Percentiles rank a stretch among this genome's conserved stretches.
Conservation (phyloP, 306 rosid species). For the Sicyos baderoa region DNA sequence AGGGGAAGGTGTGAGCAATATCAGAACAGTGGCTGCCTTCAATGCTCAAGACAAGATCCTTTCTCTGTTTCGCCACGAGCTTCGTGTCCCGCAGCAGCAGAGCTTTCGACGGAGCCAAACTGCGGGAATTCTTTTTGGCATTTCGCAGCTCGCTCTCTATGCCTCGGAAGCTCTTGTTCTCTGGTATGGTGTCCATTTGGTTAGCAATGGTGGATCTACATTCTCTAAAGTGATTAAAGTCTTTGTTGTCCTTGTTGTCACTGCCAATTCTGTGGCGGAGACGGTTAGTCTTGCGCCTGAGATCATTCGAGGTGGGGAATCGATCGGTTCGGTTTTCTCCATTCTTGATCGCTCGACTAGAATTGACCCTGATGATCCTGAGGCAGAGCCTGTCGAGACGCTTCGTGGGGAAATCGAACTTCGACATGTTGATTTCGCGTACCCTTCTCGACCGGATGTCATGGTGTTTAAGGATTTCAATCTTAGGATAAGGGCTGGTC, state of each 20-base stretch:
- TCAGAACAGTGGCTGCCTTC: slow-evolving; percentile 94
- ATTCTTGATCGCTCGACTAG: slow-evolving; percentile 66
- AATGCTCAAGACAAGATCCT: slow-evolving; percentile 82
- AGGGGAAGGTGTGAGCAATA: slow-evolving; percentile 97
- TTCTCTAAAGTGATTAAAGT: slow-evolving; percentile 91
- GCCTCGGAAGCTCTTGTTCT: slow-evolving; percentile 85
- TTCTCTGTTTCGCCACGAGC: slow-evolving; percentile 64
- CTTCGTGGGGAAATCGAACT: slow-evolving; percentile 89
- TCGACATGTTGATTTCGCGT: slow-evolving; percentile 84
- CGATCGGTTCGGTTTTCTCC: slow-evolving; percentile 94
- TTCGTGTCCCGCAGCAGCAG: slow-evolving; percentile 53
- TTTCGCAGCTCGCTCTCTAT: slow-evolving; percentile 84
- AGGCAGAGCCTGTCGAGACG: slow-evolving; percentile 61
- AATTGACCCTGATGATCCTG: slow-evolving; percentile 87
- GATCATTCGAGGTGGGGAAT: slow-evolving; percentile 83
- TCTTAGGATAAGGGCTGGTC: slow-evolving; percentile 78
- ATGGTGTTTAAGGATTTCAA: slow-evolving; percentile 86
- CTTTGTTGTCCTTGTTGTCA: slow-evolving; percentile 79
- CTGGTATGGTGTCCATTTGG: slow-evolving; percentile 93
- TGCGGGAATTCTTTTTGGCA: slow-evolving; percentile 64
- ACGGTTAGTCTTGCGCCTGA: slow-evolving; percentile 98
- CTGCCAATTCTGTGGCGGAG: slow-evolving; percentile 93
- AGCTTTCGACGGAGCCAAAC: slow-evolving; percentile 82
- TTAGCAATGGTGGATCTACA: slow-evolving; percentile 67
- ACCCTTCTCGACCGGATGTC: slow-evolving; percentile 81